Evolutionary conservation across 495 filamentous ascomycete genomes (phyloP), one percentile per base, ranked within the genome.

Genomic region (Penicillium samsonianum): DNA sequence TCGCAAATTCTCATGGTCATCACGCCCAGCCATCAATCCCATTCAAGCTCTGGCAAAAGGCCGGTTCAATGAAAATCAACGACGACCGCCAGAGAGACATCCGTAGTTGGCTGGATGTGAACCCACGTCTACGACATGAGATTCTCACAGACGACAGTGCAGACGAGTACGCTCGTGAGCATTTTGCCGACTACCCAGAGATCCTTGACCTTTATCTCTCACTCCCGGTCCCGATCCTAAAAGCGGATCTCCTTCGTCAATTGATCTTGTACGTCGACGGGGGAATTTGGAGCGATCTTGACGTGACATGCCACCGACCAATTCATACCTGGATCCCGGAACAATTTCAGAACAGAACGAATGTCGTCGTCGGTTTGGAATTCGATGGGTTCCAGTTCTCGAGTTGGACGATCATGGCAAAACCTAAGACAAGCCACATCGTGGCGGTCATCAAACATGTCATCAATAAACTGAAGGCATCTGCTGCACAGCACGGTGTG

Each of bases 201-300:
- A 59, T 70, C 6, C 53, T 65, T 11, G 53, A 66, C 9, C 55
- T 59, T 8, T 76, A 73, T 43, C 31, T 60, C 23, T 59, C 59
- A 17, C 55, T 77, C 5, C 58, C 62, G 2, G 64, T 75, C 8
- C 71, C 66, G 1, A 74, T 75, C 42, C 56, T 73, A 20, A 64
- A 65, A 56, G 75, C 75, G 33, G 76, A 80, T 50, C 68, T 79
- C 10, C 63, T 79, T 8, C 67, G 75, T 23, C 73, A 78, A 55
- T 50, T 77, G 11, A 62, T 78, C 14, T 53, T 80, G 22, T 67
- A 65, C 41, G 57, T 58, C 22, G 70, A 78, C 20, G 78, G 77
- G 1, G 78, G 77, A 3, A 69, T 80, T 11, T 81, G 76, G 68
- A 73, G 61, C 20, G 78, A 81, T 57, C 65, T 79, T 4, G 76